Evolutionary conservation across 495 filamentous ascomycete genomes (phyloP).

Genomic region (Aspergillus steynii): DNA sequence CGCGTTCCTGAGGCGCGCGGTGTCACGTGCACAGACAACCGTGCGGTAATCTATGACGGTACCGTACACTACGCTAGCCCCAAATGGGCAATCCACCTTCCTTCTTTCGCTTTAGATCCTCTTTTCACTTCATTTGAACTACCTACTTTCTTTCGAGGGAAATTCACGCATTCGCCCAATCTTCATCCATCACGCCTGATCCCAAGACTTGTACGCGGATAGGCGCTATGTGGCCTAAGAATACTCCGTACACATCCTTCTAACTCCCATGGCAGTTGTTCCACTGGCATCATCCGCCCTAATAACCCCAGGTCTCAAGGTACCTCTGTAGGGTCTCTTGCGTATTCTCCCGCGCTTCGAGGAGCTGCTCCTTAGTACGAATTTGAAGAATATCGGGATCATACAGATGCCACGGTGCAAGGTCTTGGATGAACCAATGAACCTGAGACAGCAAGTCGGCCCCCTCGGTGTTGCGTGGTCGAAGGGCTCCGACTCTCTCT

Average conservation of each 20-base stretch:
- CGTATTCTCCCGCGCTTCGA: background rate
- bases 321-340: background rate
- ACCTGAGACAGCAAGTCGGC: background rate
- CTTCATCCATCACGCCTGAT: too few relatives aligned
- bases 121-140: too few relatives aligned
- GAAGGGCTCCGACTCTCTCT: background rate
- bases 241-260: too few relatives aligned
- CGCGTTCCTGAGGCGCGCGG: too few relatives aligned
- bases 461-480: background rate
- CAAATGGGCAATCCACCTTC: background rate
- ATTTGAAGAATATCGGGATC: background rate
- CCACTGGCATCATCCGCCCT: background rate
- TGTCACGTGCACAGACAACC: background rate
- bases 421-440: slow-evolving; percentile 2
- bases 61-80: background rate
- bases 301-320: slow-evolving; percentile 2
- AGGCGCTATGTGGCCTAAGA: too few relatives aligned
- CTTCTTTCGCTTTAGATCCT: too few relatives aligned
- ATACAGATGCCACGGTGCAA: background rate
- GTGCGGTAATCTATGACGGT: background rate
- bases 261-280: too few relatives aligned
- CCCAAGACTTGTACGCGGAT: too few relatives aligned
- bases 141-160: too few relatives aligned
- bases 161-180: too few relatives aligned
- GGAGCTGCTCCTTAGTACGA: background rate